Base-by-base conservation (phyloP, 805 yeast genomes). In the Saccharomycopsis vini region DNA sequence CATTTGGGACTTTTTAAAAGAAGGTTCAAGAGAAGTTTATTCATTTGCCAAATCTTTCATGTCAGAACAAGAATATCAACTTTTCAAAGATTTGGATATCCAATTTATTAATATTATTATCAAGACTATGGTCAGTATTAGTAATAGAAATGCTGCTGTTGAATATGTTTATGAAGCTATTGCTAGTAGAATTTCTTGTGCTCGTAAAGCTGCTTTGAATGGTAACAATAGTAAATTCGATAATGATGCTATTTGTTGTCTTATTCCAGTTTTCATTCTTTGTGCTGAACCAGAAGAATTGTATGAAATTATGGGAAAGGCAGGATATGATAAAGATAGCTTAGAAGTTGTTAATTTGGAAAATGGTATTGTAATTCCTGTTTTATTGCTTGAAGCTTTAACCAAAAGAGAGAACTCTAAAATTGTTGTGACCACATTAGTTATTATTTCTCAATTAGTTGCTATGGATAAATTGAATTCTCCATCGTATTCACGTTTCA, bases 231-330 rank as follows among this genome's bases (percentile, higher is more conserved):
- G n/a, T n/a, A n/a, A n/a, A 16, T 43, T 43, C 31, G 42, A 41
- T 16, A 20, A 26, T 5, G 42, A 38, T 28, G 33, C 40, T 2
- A 9, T 45, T 10, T 18, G 35, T 12, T 5, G 20, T 10, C 16
- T 45, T 5, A 29, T 40, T 7, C 48, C 48, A n/a, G 18, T 35
- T 13, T 45, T 19, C 21, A 16, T 40, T 13, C 23, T 16, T 18
- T 18, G n/a, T 16, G 37, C 40, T 16, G 16, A 21, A 3, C 2
- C 24, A 3, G 41, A 38, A 4, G 41, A 38, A 16, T 34, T 42
- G n/a, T 22, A 28, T 6, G 34, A 10, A 5, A 16, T 42, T 10
- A 13, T 45, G 20, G 33, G 12, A 20, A 34, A 36, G 9, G 35
- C 37, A 5, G 46, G 45, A 15, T 38, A 37, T 31, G 33, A 29